Conservation (phyloP, 2,329 filamentous ascomycete species). For the Pseudodiploospora longispora region DNA sequence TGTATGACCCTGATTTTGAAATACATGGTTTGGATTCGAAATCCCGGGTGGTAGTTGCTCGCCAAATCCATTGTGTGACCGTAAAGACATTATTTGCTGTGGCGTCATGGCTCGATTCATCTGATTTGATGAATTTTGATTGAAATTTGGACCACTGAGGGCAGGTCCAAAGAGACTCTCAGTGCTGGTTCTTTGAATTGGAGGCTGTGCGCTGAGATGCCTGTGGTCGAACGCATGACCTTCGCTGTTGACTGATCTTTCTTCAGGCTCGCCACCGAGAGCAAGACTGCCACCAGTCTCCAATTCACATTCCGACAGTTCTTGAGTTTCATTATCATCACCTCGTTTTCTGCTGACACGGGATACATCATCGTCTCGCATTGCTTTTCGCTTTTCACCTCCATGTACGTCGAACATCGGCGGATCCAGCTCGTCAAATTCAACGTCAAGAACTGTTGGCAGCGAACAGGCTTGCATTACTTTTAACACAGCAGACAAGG, state of each 20-base stretch:
- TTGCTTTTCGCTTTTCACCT: conserved; percentile 69
- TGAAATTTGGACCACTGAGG: conserved; percentile 38
- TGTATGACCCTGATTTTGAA: conserved; percentile 60
- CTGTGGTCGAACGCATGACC: conserved; percentile 47
- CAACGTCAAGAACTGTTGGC: conserved; percentile 9
- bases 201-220: conserved; percentile 64
- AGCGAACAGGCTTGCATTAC: conserved; percentile 30
- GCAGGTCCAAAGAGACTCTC: conserved; percentile 49
- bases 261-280: conserved; percentile 87
- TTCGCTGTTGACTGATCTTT: conserved; percentile 52
- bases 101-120: conserved; percentile 68
- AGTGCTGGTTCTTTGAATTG: conserved; percentile 57
- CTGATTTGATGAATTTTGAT: conserved; percentile 41
- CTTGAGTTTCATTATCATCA: conserved; percentile 35
- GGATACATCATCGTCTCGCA: conserved; percentile 63
- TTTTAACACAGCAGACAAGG: conserved; percentile 27
- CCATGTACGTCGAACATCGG: conserved; percentile 77
- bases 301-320: conserved; percentile 60
- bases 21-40: conserved; percentile 36
- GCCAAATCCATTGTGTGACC: conserved; percentile 52
- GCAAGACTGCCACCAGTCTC: conserved; percentile 80
- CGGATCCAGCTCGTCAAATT: conserved; percentile 35
- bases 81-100: conserved; percentile 62
- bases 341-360: conserved; percentile 40
- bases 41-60: conserved; percentile 55